Base-by-base conservation (phyloP, 2,329 filamentous ascomycete genomes). In the Penicillium sp. region DNA sequence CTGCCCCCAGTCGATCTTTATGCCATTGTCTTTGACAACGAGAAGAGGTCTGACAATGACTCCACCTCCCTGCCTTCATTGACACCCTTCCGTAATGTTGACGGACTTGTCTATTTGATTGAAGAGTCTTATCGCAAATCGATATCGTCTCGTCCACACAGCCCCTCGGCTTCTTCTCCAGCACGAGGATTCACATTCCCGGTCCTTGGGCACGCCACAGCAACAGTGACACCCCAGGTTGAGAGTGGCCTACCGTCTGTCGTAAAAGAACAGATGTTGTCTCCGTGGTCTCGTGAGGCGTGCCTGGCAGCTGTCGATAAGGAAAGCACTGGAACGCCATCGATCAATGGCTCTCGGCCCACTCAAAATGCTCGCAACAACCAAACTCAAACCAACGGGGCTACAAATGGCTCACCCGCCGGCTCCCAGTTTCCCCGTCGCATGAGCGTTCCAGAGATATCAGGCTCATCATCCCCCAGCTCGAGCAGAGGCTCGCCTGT, bases 261-360 rank as follows among this genome's bases (percentile, higher is more conserved):
- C 29, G 84, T 91, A 64, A 86, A 83, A 62, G 90, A 94, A 60
- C 84, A 90, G 63, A 90, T 97, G 83, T 77, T 91, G 56, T 79
- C 84, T 21, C 84, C 90, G 47, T 97, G 93, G 93, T 88, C 86
- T 39, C 87, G 87, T 68, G 92, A 96, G 23, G 76, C 80, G 15
- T 89, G 89, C 33, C 78, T 94, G 51, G 83, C 87, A 11, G 81
- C 84, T 38, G 82, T 90, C 48, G 85, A 89, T 58, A 85, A 79
- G 57, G 79, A 89, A 54, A 84, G 81, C 49, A 87, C 87, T 65
- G 90, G 87, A 65, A 85, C 89, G 0, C 84, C 84, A 13, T 96
- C 91, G 4, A 77, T 95, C 53, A 89, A 81, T 53, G 91, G 91
- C 23, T 95, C 91, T 3, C 86, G 84, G 61, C 81, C 84, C 1